Evolutionary conservation across 768 basidiomycete species (phyloP), one percentile per base, ranked within the genome.

Genomic region (Suillus luteus): DNA sequence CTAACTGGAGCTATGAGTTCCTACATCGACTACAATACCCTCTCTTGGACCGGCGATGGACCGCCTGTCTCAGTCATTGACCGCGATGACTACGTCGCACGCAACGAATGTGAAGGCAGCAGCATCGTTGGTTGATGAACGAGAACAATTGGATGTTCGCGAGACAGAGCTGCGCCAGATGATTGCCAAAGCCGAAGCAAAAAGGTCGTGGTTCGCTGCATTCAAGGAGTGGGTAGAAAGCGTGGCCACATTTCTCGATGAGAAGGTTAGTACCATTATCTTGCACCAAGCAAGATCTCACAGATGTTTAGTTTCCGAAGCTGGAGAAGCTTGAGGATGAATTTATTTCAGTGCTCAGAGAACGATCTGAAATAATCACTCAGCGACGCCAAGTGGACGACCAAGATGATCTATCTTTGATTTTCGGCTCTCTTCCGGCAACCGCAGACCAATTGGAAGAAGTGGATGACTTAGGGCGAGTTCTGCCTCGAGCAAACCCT

Each of bases 181-280:
- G 83, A 86, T 95, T 7, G 82, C 82, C 40, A 81, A 80, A 62
- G 89, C 93, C 0, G 93, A 94, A 71, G 82, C 78, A 52, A 94
- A 95, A 76, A 79, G 92, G 55, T 86, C 86, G 19, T 95, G 93
- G 93, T 94, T 95, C 68, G 79, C 77, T 12, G 83, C 84, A 59
- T 92, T 95, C 78, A 82, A 79, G 60, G 90, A 92, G 43, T 93
- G 91, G 89, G 76, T 93, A 0, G 93, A 95, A 73, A 85, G 85
- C 64, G 84, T 95, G 8, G 93, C 91, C 5, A 83, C 84, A n/a
- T 95, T 95, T 73, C 78, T 95, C 22, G 93, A 95, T 69, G 91
- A 92, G 77, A 95, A 95, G 86, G 93, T 91, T 22, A 4, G 75
- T 64, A 55, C 55, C 51, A 35, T 55, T 51, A 41, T 51, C 63